These are phyloP conservation scores for Hemileccinum impolitum DNA, from an alignment of 768 basidiomycete species.

Conservation along the genomic window DNA sequence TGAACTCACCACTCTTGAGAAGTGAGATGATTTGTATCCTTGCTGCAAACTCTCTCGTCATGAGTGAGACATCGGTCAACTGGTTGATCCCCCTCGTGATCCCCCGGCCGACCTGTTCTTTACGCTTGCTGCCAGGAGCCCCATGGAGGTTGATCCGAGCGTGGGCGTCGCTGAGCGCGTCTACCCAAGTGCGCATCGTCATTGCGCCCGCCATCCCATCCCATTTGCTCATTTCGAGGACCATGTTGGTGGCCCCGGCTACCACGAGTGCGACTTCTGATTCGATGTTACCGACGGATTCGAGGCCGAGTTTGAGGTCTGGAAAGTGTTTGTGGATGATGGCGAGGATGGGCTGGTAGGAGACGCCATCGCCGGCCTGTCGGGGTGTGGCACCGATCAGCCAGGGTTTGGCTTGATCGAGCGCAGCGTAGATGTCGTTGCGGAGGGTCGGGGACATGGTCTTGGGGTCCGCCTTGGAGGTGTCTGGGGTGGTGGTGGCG, in stretches of 20 bases:
- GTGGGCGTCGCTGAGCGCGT: constrained; percentile 43
- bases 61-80: constrained; percentile 44
- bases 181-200: constrained; percentile 55
- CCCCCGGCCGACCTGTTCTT: constrained; percentile 44
- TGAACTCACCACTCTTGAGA: constrained; percentile 45
- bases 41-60: constrained; percentile 53
- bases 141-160: constrained; percentile 21
- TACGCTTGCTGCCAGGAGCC: constrained; percentile 27
- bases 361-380: constrained; percentile 53
- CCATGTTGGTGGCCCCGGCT: constrained; percentile 52
- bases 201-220: constrained; percentile 54
- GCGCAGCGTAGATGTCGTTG: constrained; percentile 46
- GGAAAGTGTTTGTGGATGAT: constrained; percentile 51
- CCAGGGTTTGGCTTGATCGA: constrained; percentile 49
- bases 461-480: constrained; percentile 28
- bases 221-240: constrained; percentile 54
- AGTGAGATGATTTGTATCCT: constrained; percentile 53
- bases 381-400: constrained; percentile 37
- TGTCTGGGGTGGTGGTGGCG: constrained; percentile 25
- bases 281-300: constrained; percentile 45
- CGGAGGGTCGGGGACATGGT: constrained; percentile 48
- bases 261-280: constrained; percentile 48
- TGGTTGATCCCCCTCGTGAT: constrained; percentile 52
- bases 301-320: constrained; percentile 41
- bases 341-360: constrained; percentile 42